Percentiles rank a stretch among this genome's conserved stretches.
phyloP scores from a whole-genome alignment of 164 flowering plant genomes.

The Berberis thunbergii region DNA sequence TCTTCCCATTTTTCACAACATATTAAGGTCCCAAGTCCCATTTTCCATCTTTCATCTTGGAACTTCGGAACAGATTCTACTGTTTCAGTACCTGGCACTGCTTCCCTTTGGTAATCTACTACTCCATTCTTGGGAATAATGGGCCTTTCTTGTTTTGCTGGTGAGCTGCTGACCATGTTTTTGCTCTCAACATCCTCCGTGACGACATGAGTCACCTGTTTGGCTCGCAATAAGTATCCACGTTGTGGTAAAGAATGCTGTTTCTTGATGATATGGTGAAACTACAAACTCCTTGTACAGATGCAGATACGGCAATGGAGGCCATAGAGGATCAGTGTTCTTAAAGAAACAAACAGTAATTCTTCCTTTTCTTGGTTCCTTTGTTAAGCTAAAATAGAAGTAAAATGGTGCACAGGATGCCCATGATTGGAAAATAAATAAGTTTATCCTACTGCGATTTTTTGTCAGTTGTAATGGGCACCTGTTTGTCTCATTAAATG shows the following conservation, averaged over 20 bases:
- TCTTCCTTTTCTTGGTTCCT: constrained; percentile 5
- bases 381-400: background rate
- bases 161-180: constrained; percentile 1
- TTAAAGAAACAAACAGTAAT: background rate
- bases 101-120: constrained; percentile 1
- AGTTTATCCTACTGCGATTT: constrained; percentile 22
- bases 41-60: constrained; percentile 46
- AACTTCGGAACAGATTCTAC: constrained; percentile 21
- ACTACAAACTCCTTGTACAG: constrained; percentile 30
- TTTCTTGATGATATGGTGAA: constrained; percentile 27
- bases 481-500: background rate
- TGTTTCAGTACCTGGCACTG: constrained; percentile 6
- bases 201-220: constrained; percentile 21
- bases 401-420: constrained; percentile 11
- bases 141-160: constrained; percentile 14
- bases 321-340: constrained; percentile 23
- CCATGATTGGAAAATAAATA: constrained; percentile 21
- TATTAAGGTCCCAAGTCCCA: constrained; percentile 62
- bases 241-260: constrained; percentile 13
- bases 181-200: constrained; percentile 15
- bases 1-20: constrained; percentile 52
- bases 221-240: constrained; percentile 16
- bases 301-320: constrained; percentile 39
- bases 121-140: background rate
- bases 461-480: constrained; percentile 19